Percentiles rank a stretch among this genome's conserved stretches.
Conservation (phyloP, 2,329 filamentous ascomycete genomes). For the Aspergillus texensis region DNA sequence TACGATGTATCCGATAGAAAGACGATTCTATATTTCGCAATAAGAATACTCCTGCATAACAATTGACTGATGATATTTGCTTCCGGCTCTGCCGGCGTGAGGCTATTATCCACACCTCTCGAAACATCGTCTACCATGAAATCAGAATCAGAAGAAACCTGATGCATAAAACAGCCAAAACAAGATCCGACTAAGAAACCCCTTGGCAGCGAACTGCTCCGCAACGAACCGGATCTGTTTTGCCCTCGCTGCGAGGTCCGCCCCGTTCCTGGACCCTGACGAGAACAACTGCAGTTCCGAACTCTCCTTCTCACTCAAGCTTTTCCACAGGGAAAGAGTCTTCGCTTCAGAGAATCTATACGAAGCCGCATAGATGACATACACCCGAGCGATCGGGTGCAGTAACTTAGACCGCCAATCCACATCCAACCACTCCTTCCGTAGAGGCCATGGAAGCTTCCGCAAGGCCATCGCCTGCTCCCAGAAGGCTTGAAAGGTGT, state of each 20-base stretch:
- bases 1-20: no score
- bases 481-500: not conserved
- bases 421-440: not conserved
- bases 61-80: not conserved
- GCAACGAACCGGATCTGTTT: not conserved
- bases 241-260: not conserved
- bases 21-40: not conserved
- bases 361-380: conserved; percentile 7
- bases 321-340: not conserved
- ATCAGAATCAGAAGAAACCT: not conserved
- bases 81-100: not conserved
- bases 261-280: no score
- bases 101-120: not conserved
- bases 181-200: not conserved
- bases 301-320: not conserved
- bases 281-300: not conserved
- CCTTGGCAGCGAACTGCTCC: not conserved
- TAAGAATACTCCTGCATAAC: not conserved
- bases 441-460: not conserved
- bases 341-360: conserved; percentile 7
- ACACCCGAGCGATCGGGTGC: conserved; percentile 4
- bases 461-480: conserved; percentile 5
- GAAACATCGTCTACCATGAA: no score
- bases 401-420: conserved; percentile 7
- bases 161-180: not conserved